Conservation (phyloP, 2,329 filamentous ascomycete genomes). For the Penicillium sp. region DNA sequence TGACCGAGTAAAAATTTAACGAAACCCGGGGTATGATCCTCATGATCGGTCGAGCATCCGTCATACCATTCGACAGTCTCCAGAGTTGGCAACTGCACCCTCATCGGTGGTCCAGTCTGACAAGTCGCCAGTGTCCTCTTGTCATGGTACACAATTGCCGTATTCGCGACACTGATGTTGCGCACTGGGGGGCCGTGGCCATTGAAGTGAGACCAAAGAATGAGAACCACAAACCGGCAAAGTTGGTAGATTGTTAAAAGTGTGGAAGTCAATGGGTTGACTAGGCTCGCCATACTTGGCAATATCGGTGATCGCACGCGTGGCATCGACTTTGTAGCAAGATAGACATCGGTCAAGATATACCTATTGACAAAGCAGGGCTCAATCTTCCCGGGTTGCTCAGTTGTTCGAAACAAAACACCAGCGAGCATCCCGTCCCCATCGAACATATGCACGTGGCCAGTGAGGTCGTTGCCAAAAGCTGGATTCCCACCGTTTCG, state of each 20-base stretch:
- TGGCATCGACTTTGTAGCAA: constrained; percentile 53
- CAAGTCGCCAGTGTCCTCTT: constrained; percentile 69
- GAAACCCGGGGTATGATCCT: not conserved
- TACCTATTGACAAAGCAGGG: constrained; percentile 71
- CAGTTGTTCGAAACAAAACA: constrained; percentile 57
- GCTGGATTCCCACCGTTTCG: constrained; percentile 69
- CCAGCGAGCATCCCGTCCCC: constrained; percentile 74
- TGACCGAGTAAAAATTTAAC: not conserved
- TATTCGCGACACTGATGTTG: constrained; percentile 72
- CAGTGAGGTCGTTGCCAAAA: constrained; percentile 60
- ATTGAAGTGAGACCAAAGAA: not conserved
- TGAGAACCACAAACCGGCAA: not conserved
- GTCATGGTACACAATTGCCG: constrained; percentile 66
- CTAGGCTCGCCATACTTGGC: not conserved
- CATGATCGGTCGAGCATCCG: constrained; percentile 51
- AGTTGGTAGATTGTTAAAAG: not conserved
- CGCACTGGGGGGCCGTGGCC: constrained; percentile 57
- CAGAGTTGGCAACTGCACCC: constrained; percentile 62
- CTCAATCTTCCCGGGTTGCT: constrained; percentile 42
- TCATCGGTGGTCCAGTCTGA: constrained; percentile 70
- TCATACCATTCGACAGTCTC: constrained; percentile 73
- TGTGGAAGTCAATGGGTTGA: not conserved
- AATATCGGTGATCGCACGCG: constrained; percentile 51
- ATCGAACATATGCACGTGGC: constrained; percentile 73
- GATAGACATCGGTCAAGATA: constrained; percentile 66